Percentiles rank a stretch among this genome's conserved stretches.
Conservation (phyloP, 345 rosid species). For the Combretum micranthum region DNA sequence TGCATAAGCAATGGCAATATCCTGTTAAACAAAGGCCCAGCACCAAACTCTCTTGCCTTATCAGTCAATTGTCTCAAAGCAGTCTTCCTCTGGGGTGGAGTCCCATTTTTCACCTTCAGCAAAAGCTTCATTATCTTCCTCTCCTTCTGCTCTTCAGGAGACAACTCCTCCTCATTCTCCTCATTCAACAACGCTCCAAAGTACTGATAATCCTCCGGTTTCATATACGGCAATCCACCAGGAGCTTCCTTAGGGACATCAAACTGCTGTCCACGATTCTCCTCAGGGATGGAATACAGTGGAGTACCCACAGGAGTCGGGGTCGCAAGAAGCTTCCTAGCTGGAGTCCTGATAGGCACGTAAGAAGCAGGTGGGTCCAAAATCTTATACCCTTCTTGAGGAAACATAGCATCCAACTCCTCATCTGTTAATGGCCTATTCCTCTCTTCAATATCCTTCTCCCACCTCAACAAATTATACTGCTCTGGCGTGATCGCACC, state of each 20-base stretch:
- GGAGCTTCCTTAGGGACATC: slow-evolving; percentile 92
- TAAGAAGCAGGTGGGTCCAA: slow-evolving; percentile 93
- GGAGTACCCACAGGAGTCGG: slow-evolving; percentile 96
- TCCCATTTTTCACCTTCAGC: slow-evolving; percentile 96
- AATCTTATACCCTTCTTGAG: slow-evolving; percentile 83
- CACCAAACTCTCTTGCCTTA: slow-evolving; percentile 97
- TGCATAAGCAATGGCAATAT: slow-evolving; percentile 97
- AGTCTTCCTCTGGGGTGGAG: slow-evolving; percentile 96
- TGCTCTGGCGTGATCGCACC: slow-evolving; percentile 88
- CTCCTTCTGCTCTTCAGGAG: slow-evolving; percentile 94
- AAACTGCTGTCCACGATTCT: slow-evolving; percentile 91
- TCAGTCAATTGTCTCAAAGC: slow-evolving; percentile 94
- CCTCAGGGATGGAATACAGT: slow-evolving; percentile 74
- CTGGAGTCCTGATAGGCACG: slow-evolving; percentile 93
- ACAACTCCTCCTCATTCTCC: slow-evolving; percentile 85
- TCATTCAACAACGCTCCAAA: slow-evolving; percentile 84
- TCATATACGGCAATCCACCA: slow-evolving; percentile 89
- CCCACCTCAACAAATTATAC: slow-evolving; percentile 90
- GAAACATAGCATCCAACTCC: slow-evolving; percentile 95
- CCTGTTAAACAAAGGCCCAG: slow-evolving; percentile 84
- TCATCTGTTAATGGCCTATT: slow-evolving; percentile 93
- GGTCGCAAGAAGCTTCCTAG: slow-evolving; percentile 76
- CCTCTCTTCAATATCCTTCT: slow-evolving; percentile 98
- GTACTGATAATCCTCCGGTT: slow-evolving; percentile 97
- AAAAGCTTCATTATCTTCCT: slow-evolving; percentile 94